Evolutionary conservation across 768 basidiomycete species (phyloP), one percentile per base, ranked within the genome.

Genomic region (Cubamyces sp.): DNA sequence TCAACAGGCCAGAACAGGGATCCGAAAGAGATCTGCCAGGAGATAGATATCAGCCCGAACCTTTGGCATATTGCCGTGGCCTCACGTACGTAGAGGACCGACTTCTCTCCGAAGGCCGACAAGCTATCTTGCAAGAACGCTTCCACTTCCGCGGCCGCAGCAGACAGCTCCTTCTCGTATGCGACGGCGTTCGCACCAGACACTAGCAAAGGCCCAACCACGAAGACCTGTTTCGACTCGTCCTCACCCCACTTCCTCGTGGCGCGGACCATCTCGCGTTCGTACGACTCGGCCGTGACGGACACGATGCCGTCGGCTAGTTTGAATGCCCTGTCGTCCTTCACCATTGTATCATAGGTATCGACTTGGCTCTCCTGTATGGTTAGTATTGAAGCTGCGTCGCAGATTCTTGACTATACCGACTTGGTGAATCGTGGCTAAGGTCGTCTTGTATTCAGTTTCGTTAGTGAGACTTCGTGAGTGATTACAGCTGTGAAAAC

Each of bases 71-170:
- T n/a, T n/a, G n/a, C n/a, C n/a, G n/a, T n/a, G n/a, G n/a, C n/a
- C n/a, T 8, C 11, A 57, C 68, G 34, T n/a, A n/a, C n/a, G 40
- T 40, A 40, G 34, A 57, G 56, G 46, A 70, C 14, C 3, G 70
- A 70, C 16, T 64, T 54, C 49, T 60, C 45, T 2, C 71, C 71
- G 26, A 64, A 54, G 0, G 41, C 57, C 52, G 61, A 42, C 16
- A 69, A 41, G 0, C 56, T 61, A 4, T 51, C 40, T 14, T 68
- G 62, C 25, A 73, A 47, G 64, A 69, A 68, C 15, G 57, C 34
- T 25, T 60, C 34, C 34, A 70, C 65, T 19, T 64, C 65, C 8
- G 14, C 23, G 1, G 50, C 39, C 16, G 58, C 64, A 16, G 19
- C 37, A 3, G 68, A 61, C 34, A 57, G 64, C 54, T 54, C 41